phyloP scores from a whole-genome alignment of 371 early-diverging fungal species.

The Catenaria anguillulae region DNA sequence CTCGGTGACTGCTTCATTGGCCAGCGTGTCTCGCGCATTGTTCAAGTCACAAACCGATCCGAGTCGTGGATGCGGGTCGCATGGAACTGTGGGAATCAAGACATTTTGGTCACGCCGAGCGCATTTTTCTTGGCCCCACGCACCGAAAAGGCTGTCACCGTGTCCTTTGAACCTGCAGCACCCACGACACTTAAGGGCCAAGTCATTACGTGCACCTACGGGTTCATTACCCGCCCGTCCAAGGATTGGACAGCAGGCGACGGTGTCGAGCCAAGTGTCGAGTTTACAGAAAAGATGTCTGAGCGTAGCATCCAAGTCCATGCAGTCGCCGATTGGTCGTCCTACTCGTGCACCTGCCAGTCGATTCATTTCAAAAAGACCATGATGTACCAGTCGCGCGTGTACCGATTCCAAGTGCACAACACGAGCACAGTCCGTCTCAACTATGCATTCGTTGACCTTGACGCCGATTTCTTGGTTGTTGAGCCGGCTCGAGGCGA shows the following conservation, averaged over 20 bases:
- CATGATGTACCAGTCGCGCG: conserved; percentile 32
- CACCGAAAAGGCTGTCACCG: background rate
- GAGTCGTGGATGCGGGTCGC: background rate
- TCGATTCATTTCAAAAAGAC: conserved; percentile 32
- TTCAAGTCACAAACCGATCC: background rate
- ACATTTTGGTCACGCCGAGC: background rate
- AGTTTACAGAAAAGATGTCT: background rate
- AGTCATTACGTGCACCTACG: background rate
- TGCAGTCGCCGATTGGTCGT: conserved; percentile 30
- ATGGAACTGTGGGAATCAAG: no score
- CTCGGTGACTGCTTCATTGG: conserved; percentile 30
- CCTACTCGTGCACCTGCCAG: conserved; percentile 24
- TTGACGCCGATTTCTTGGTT: conserved; percentile 22
- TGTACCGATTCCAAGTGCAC: conserved; percentile 21
- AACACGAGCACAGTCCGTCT: conserved; percentile 24
- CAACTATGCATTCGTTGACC: background rate
- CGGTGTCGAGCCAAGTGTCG: background rate
- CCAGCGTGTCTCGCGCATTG: background rate
- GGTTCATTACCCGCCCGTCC: background rate
- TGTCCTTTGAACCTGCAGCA: background rate
- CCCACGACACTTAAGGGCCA: conserved; percentile 1
- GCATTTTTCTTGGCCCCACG: background rate
- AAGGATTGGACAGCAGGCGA: background rate
- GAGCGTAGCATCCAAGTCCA: background rate
- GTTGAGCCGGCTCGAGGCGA: conserved; percentile 19